Percentiles rank a stretch among this genome's conserved stretches.
These are phyloP conservation scores for Aspergillus felis DNA, from an alignment of 2,329 filamentous ascomycete genomes.

Conservation along the genomic window DNA sequence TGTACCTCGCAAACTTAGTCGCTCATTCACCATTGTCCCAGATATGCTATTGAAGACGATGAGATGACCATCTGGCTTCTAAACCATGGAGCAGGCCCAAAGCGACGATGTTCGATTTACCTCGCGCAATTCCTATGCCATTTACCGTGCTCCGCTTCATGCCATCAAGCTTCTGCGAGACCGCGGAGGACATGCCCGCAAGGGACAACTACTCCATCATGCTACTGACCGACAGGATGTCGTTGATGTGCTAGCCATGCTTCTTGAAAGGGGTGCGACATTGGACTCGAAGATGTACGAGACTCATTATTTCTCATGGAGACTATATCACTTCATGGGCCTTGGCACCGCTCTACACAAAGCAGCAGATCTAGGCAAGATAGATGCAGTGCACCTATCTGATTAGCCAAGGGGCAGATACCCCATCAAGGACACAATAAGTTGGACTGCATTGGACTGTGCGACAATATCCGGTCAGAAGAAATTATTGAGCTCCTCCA, in stretches of 20 bases:
- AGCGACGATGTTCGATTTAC: constrained; percentile 20
- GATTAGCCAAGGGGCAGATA: constrained; percentile 15
- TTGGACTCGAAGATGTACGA: constrained; percentile 19
- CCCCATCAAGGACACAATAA: constrained; percentile 16
- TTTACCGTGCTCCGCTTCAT: constrained; percentile 15
- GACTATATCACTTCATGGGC: constrained; percentile 16
- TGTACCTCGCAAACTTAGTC: constrained; percentile 1
- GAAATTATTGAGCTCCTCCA: background rate
- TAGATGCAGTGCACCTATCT: constrained; percentile 17
- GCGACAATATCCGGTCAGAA: background rate
- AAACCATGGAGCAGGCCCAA: constrained; percentile 24
- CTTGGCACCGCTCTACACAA: constrained; percentile 21
- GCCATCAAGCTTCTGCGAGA: constrained; percentile 18
- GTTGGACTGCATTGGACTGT: constrained; percentile 16
- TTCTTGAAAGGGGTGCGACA: constrained; percentile 15
- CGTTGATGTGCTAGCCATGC: constrained; percentile 14
- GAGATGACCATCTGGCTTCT: constrained; percentile 24
- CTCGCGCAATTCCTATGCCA: constrained; percentile 21
- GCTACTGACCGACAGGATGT: constrained; percentile 14
- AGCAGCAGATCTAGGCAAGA: constrained; percentile 16
- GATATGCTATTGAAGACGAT: constrained; percentile 15
- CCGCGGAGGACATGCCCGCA: constrained; percentile 14
- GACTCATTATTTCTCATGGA: constrained; percentile 16
- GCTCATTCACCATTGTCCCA: constrained; percentile 8
- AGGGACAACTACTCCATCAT: constrained; percentile 22